Evolutionary conservation across 371 early-diverging fungal species (phyloP).

Genomic region (Cokeromyces recurvatus): DNA sequence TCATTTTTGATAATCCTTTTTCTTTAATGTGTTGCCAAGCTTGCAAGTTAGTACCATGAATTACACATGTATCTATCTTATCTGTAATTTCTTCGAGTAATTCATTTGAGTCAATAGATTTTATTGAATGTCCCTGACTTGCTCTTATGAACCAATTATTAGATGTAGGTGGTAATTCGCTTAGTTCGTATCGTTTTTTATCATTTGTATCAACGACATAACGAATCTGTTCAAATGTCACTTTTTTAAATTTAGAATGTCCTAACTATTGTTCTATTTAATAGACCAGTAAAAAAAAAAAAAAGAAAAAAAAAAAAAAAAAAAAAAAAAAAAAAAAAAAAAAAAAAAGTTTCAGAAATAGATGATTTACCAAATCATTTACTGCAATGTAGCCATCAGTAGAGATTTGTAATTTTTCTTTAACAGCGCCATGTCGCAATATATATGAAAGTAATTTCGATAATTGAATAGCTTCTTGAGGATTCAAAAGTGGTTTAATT

Average conservation of each 20-base stretch:
- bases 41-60: slow-evolving; percentile 74
- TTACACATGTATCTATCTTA: slow-evolving; percentile 49
- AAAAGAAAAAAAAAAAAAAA: too few relatives aligned
- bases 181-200: slow-evolving; percentile 74
- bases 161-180: slow-evolving; percentile 6
- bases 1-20: slow-evolving; percentile 71
- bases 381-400: slow-evolving; percentile 72
- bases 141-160: slow-evolving; percentile 69
- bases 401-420: slow-evolving; percentile 68
- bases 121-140: slow-evolving; percentile 81
- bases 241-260: slow-evolving; percentile 49
- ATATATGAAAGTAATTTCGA: slow-evolving; percentile 78
- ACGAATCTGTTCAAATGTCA: slow-evolving; percentile 50
- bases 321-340: too few relatives aligned
- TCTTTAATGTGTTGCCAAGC: slow-evolving; percentile 58
- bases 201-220: slow-evolving; percentile 66
- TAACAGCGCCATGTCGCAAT: slow-evolving; percentile 79
- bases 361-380: slow-evolving; percentile 48
- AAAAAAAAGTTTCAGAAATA: neutral
- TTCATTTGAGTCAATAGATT: slow-evolving; percentile 27
- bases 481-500: neutral
- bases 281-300: neutral
- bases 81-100: slow-evolving; percentile 50
- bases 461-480: slow-evolving; percentile 29
- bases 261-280: slow-evolving; percentile 40